phyloP scores from a whole-genome alignment of 345 rosid species.

The Nasturtium officinale region DNA sequence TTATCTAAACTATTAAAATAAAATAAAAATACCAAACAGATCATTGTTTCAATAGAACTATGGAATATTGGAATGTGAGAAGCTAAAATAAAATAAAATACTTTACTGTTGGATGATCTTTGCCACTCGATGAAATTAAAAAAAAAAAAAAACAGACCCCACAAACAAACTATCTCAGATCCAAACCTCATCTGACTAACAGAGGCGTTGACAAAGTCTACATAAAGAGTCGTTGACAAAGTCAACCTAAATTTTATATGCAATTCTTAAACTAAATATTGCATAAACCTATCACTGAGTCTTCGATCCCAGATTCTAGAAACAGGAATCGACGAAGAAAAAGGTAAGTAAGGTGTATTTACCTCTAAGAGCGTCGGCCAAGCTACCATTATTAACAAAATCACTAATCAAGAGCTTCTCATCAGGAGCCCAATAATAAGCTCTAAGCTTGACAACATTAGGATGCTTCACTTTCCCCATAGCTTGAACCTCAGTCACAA shows the following conservation, averaged over 20 bases:
- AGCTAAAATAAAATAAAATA: neutral
- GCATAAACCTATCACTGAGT: neutral
- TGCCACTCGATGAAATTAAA: constrained; percentile 6
- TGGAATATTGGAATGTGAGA: constrained; percentile 5
- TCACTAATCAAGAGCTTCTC: constrained; percentile 95
- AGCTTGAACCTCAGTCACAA: constrained; percentile 82
- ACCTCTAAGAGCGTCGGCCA: constrained; percentile 88
- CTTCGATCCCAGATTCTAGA: neutral
- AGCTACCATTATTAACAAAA: constrained; percentile 85
- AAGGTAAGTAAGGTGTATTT: constrained; percentile 21
- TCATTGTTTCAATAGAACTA: constrained; percentile 7
- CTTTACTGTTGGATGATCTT: constrained; percentile 8
- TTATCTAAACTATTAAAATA: neutral
- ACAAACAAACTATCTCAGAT: constrained; percentile 29
- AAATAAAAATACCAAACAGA: no score
- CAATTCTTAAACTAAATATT: neutral
- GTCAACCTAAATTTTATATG: constrained; percentile 11
- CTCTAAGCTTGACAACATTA: constrained; percentile 83
- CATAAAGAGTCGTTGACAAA: constrained; percentile 28
- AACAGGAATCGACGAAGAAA: neutral
- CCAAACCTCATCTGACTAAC: constrained; percentile 20
- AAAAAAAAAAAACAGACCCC: constrained; percentile 34
- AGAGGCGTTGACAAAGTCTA: constrained; percentile 26
- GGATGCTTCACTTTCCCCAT: constrained; percentile 95
- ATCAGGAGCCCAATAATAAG: constrained; percentile 98